Evolutionary conservation across 257 asterid genomes (phyloP), one percentile per base, ranked within the genome.

Genomic region (Ligustrum vulgare): DNA sequence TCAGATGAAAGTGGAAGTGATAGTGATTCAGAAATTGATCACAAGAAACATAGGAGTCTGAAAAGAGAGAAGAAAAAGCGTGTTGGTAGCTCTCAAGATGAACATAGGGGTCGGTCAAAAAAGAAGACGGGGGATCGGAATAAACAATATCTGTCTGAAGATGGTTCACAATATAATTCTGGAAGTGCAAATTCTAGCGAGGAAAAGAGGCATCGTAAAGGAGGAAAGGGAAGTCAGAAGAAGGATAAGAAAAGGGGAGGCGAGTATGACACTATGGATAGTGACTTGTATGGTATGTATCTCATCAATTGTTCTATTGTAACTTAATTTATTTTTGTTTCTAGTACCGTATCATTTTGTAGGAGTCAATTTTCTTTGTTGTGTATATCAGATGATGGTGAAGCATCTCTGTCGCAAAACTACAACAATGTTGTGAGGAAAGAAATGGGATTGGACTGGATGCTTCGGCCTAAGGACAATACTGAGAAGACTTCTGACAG

Each of bases 391-490:
- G 92, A 67, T 73, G 81, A 84, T 28, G 76, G 47, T 49, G 82
- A 78, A 76, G 87, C 84, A 85, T 80, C 85, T 70, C 80, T 80
- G 70, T 71, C 75, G n/a, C 82, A 65, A 56, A 80, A 77, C 73
- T 69, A 69, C 58, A 79, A 73, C 39, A 75, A 80, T 67, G 69
- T 47, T 75, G 77, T 77, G 77, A 87, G 99, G 83, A 92, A 88
- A 84, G 96, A 91, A 84, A 86, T 86, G 89, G 99, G 99, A 58
- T 81, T 95, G 85, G 99, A 91, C n/a, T 95, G 98, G 97, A 95
- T 95, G 98, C 90, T 93, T 76, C 88, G 89, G 69, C 94, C 98
- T 2, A 86, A 87, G 71, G 91, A 88, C 39, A 69, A 56, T 36
- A 47, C 47, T 13, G 89, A 86, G 75, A 81, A 81, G 77, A 77